phyloP scores from a whole-genome alignment of 108 stramenopile species.

The Conticribra guillardii region DNA sequence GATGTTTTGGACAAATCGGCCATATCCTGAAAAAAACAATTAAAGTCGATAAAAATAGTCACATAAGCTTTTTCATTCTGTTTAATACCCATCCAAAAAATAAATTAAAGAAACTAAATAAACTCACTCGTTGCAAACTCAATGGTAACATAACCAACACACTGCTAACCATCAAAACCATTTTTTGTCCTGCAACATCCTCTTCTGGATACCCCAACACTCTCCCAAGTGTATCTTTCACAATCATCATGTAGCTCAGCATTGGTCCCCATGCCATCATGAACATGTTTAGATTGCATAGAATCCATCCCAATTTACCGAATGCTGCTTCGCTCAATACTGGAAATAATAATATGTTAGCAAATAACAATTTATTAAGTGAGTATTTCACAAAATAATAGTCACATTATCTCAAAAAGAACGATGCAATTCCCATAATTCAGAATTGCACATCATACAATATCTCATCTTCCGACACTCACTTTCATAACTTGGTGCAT shows the following conservation, averaged over 20 bases:
- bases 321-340: conserved; percentile 70
- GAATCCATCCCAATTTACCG: conserved; percentile 68
- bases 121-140: conserved; percentile 60
- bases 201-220: conserved; percentile 56
- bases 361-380: no score
- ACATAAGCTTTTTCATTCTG: not conserved
- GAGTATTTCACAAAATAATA: no score
- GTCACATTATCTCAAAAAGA: not conserved
- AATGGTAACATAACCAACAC: conserved; percentile 67
- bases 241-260: conserved; percentile 82
- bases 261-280: conserved; percentile 83
- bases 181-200: conserved; percentile 35
- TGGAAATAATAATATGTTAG: not conserved
- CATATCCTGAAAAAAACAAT: conserved; percentile 55
- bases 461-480: no score
- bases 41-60: not conserved
- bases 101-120: not conserved
- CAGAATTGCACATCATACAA: not conserved
- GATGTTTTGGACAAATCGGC: conserved; percentile 84
- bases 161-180: conserved; percentile 57
- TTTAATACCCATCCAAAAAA: not conserved
- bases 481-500: conserved; percentile 73
- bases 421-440: not conserved
- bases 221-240: conserved; percentile 74
- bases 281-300: conserved; percentile 76